phyloP scores from a whole-genome alignment of 1,284 basidiomycete species.

The Volvariella volvacea region DNA sequence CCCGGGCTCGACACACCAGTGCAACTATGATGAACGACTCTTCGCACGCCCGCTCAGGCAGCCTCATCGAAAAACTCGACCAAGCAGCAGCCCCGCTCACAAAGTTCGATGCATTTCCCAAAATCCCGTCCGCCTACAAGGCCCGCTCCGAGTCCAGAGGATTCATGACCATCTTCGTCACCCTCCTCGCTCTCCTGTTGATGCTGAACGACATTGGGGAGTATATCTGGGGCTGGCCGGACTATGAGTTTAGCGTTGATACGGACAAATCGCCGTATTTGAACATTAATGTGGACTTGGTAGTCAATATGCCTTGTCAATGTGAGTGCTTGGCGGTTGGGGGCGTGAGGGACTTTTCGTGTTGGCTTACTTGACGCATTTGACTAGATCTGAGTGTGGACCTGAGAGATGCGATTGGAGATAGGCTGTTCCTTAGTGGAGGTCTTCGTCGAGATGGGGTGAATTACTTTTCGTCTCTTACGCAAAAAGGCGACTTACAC shows the following conservation, averaged over 20 bases:
- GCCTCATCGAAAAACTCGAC: constrained; percentile 49
- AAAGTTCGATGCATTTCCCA: constrained; percentile 82
- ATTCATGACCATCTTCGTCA: constrained; percentile 79
- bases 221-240: constrained; percentile 88
- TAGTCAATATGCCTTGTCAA: constrained; percentile 88
- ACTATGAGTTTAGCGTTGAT: constrained; percentile 83
- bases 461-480: constrained; percentile 18
- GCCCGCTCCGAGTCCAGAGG: constrained; percentile 82
- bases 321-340: constrained; percentile 49
- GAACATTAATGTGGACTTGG: constrained; percentile 84
- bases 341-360: not conserved
- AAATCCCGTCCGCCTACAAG: constrained; percentile 86
- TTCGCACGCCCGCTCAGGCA: too few relatives aligned
- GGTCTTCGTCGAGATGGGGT: constrained; percentile 86
- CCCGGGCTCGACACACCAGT: too few relatives aligned
- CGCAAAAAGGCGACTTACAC: constrained; percentile 4
- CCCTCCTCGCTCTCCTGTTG: constrained; percentile 64
- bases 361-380: constrained; percentile 7
- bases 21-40: too few relatives aligned
- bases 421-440: constrained; percentile 79
- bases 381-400: constrained; percentile 77
- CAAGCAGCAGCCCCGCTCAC: constrained; percentile 41
- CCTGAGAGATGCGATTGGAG: constrained; percentile 87
- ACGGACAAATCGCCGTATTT: constrained; percentile 53
- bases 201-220: constrained; percentile 86